Conservation (phyloP, 345 rosid genomes). For the Adansonia digitata region DNA sequence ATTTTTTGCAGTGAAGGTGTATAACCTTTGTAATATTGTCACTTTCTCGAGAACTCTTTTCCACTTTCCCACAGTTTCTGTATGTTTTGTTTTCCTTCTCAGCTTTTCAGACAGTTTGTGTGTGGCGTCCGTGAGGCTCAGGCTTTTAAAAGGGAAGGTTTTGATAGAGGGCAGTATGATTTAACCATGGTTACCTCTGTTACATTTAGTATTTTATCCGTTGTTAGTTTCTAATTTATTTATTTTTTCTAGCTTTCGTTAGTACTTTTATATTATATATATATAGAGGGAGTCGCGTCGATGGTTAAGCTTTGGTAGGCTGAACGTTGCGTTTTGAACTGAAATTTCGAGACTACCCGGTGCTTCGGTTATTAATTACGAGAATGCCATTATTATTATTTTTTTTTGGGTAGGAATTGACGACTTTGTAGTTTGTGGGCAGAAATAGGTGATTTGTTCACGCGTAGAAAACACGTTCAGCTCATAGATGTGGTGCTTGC, state of each 20-base stretch:
- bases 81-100: no score
- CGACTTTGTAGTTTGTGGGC: not conserved
- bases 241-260: no score
- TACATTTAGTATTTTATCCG: not conserved
- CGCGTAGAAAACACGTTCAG: not conserved
- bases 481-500: not conserved
- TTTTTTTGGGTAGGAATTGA: not conserved
- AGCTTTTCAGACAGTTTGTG: no score
- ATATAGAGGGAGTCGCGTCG: no score
- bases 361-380: not conserved
- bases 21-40: not conserved
- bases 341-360: not conserved
- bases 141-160: conserved; percentile 21
- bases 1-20: not conserved
- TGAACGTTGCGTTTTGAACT: conserved; percentile 4
- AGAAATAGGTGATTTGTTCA: not conserved
- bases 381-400: not conserved
- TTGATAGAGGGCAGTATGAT: not conserved
- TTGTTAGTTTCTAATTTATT: not conserved
- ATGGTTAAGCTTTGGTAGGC: not conserved
- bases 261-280: no score
- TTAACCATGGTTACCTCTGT: conserved; percentile 24
- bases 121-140: conserved; percentile 1
- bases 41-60: not conserved
- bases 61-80: not conserved